Conservation (phyloP, 495 filamentous ascomycete species). For the Bombardia bombarda region DNA sequence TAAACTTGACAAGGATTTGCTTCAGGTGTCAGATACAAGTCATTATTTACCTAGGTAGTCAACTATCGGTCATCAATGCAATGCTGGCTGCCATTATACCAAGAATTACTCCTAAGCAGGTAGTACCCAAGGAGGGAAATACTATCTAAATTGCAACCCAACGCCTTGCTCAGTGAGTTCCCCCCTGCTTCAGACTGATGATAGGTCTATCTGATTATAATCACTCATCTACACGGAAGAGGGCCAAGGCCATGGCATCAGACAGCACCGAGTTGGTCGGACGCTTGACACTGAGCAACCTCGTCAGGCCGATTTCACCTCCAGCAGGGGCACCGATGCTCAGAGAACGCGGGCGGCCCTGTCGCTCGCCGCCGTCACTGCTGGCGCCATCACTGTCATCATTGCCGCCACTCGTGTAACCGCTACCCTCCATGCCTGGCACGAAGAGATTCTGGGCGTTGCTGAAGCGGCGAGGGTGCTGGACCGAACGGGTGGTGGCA, state of each 20-base stretch:
- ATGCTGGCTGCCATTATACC: too few relatives aligned
- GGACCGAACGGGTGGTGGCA: not conserved
- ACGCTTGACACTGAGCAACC: conserved; percentile 21
- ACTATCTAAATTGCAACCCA: too few relatives aligned
- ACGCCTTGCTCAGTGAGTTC: too few relatives aligned
- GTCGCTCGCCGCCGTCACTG: not conserved
- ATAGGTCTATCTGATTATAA: not conserved
- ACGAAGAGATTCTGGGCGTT: conserved; percentile 6
- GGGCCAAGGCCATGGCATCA: conserved; percentile 24
- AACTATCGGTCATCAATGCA: too few relatives aligned
- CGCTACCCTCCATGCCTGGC: conserved; percentile 1
- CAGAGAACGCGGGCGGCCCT: conserved; percentile 1
- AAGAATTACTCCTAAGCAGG: too few relatives aligned
- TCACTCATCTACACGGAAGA: conserved; percentile 21
- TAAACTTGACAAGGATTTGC: too few relatives aligned
- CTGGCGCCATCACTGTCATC: conserved; percentile 1
- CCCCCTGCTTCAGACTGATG: not conserved
- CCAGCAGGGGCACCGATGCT: not conserved
- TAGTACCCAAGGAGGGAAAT: too few relatives aligned
- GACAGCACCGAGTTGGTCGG: conserved; percentile 18
- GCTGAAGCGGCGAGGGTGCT: conserved; percentile 5
- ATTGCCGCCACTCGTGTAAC: conserved; percentile 1
- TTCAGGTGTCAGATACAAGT: too few relatives aligned
- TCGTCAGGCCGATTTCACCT: conserved; percentile 16
- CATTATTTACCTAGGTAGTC: too few relatives aligned